Percentiles rank a stretch among this genome's conserved stretches.
Conservation (phyloP, 768 basidiomycete species). For the Macrolepiota dolichaula region DNA sequence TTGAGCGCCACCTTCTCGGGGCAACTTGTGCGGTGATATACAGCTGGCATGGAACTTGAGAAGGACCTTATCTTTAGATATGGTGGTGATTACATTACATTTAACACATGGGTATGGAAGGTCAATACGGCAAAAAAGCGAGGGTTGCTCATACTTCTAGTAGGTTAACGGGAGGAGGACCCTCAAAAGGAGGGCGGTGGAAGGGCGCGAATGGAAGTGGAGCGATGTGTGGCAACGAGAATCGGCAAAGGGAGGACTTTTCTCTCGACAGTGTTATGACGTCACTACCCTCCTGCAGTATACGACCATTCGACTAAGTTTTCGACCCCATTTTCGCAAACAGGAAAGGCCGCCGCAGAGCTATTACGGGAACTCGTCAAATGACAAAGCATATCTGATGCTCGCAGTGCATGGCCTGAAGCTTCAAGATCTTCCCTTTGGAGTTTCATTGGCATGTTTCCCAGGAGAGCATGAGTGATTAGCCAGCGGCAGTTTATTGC, state of each 20-base stretch:
- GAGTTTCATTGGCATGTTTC: constrained; percentile 3
- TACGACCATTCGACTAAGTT: background rate
- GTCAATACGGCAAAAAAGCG: too few species aligned
- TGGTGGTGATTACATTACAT: background rate
- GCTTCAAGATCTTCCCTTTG: background rate
- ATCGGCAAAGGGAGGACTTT: background rate
- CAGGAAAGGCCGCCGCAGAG: background rate
- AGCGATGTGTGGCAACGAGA: background rate
- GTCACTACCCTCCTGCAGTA: constrained; percentile 3
- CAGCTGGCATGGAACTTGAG: background rate
- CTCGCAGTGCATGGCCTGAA: background rate
- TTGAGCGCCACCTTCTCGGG: background rate
- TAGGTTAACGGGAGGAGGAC: too few species aligned
- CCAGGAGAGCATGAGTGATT: constrained; percentile 3
- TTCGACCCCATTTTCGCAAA: constrained; percentile 4
- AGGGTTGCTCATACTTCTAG: too few species aligned
- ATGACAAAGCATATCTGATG: constrained; percentile 7
- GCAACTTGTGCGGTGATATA: background rate
- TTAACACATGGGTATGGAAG: background rate
- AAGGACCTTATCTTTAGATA: background rate
- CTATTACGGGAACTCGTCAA: constrained; percentile 7
- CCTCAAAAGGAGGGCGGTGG: background rate
- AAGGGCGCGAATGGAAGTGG: background rate
- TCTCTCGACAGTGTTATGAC: background rate
- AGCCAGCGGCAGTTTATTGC: background rate